These are phyloP conservation scores for Malassezia cuniculi DNA, from an alignment of 1,284 basidiomycete species.

Conservation along the genomic window DNA sequence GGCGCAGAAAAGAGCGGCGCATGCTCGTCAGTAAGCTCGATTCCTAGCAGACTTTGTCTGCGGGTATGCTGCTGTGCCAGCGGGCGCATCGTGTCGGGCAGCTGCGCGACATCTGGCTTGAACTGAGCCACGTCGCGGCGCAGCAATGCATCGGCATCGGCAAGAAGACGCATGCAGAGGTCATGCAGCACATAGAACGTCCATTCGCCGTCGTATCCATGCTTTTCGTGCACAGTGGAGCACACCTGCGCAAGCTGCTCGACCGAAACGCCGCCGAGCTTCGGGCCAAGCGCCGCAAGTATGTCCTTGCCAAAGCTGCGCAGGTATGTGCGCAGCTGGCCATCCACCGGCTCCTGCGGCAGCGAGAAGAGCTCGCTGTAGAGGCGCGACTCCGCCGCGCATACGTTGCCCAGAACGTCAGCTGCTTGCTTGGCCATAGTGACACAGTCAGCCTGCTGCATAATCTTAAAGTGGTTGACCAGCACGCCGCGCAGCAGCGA, in stretches of 20 bases:
- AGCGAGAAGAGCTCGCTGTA: no score
- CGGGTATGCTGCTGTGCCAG: not conserved
- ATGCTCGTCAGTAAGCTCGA: not conserved
- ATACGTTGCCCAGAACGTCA: no score
- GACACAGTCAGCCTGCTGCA: no score
- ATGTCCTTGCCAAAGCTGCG: no score
- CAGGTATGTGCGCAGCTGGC: no score
- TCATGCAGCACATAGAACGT: not conserved
- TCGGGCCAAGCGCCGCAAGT: no score
- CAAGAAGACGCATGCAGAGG: conserved; percentile 1
- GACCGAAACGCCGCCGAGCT: no score
- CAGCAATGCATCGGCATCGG: not conserved
- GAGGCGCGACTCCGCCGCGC: no score
- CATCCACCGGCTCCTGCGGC: no score
- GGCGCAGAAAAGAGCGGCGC: not conserved
- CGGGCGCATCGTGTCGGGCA: not conserved
- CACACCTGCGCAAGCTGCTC: no score
- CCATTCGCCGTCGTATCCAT: not conserved
- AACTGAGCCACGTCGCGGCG: not conserved
- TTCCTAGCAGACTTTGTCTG: not conserved
- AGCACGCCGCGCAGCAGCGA: not conserved
- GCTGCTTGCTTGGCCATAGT: no score
- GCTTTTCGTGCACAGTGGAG: not conserved
- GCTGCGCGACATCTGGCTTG: not conserved
- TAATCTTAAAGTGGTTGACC: no score